Base-by-base conservation (phyloP, 495 filamentous ascomycete genomes). In the Penicillium paxilli region DNA sequence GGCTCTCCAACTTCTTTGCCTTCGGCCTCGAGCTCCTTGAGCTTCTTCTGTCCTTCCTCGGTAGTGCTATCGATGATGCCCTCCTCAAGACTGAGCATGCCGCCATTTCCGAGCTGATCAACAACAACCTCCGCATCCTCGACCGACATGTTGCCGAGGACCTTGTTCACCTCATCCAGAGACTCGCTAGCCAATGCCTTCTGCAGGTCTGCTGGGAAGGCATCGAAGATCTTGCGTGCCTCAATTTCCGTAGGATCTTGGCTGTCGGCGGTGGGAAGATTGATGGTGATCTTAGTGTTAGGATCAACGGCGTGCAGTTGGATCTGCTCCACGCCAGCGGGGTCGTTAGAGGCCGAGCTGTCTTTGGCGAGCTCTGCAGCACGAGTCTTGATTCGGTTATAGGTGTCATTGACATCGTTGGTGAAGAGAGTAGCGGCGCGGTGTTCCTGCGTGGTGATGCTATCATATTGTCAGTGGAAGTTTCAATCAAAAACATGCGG, bases 271-370 rank as follows among this genome's bases (percentile, higher is more conserved):
- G 75, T 66, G 10, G 90, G 83, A 11, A 97, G 85, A 32, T 72
- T 82, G 72, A 98, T 97, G 70, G 89, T 91, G 64, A 98, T 98
- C 46, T 86, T 85, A 2, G 94, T 97, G 52, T 88, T 89, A 11
- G 93, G 92, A 62, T 98, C 92, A 20, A 98, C 91, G 14, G 94
- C 92, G 66, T 98, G 94, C 20, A 98, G 78, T 73, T 98, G 94
- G 61, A 98, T 98, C 67, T 96, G 93, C 75, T 98, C 93, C n/a
- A 95, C 89, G 9, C 87, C 89, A 10, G 78, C 81, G 12, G 84
- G 83, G 28, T 78, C 84, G 47, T 83, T 83, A 16, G 86, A 81
- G 40, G 85, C 83, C 1, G 83, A 83, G 68, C 84, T 75, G 54
- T 87, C 79, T 37, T 82, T 79, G 44, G 74, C 76, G 51, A 97